Evolutionary conservation across 495 filamentous ascomycete genomes (phyloP).

Genomic region (Hyaloscypha bicolor): DNA sequence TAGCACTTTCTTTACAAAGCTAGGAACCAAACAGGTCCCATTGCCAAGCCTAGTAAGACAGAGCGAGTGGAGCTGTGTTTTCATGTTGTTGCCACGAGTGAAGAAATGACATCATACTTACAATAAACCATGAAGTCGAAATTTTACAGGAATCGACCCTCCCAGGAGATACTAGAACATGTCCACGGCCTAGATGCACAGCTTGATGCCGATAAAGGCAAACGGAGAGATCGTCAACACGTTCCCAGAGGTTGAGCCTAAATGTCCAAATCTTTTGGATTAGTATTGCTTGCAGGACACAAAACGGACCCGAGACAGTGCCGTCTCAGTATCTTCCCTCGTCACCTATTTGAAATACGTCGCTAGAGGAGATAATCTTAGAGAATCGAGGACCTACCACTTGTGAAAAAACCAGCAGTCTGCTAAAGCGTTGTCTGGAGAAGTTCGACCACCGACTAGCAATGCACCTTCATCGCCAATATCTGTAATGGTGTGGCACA

Average conservation of each 20-base stretch:
- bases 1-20: background rate
- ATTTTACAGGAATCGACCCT: constrained; percentile 58
- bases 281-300: background rate
- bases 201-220: constrained; percentile 76
- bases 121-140: constrained; percentile 49
- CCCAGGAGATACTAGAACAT: constrained; percentile 70
- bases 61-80: background rate
- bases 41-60: too few relatives aligned
- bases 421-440: constrained; percentile 63
- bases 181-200: constrained; percentile 48
- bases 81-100: background rate
- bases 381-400: constrained; percentile 20
- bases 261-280: background rate
- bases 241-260: constrained; percentile 54
- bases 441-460: constrained; percentile 77
- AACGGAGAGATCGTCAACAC: constrained; percentile 60
- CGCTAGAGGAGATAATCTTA: background rate
- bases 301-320: background rate
- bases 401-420: constrained; percentile 74
- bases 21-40: background rate
- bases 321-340: background rate
- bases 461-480: constrained; percentile 54
- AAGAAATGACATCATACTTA: background rate
- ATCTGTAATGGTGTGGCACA: constrained; percentile 77
- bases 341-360: background rate